Evolutionary conservation across 768 basidiomycete species (phyloP), one percentile per base, ranked within the genome.

Genomic region (Polyporus arcularius): DNA sequence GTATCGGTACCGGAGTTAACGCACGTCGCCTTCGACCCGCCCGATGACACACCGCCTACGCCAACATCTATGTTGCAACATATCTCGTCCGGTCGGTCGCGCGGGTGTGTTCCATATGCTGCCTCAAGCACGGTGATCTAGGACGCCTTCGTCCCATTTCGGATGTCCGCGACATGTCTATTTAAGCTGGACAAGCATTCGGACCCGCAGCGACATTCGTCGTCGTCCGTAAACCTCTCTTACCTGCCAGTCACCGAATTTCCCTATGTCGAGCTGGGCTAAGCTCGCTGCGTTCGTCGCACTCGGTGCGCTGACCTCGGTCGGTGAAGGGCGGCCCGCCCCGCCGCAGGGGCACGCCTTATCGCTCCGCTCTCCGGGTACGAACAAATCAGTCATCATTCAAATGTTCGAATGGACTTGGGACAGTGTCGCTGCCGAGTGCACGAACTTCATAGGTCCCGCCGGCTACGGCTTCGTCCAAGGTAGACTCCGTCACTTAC

Each of bases 401-500:
- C 85, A 88, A 71, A 84, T 90, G 82, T 90, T 89, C 66, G 79
- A 87, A 67, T 89, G 88, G 87, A 79, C 69, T 11, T 77, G 75
- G 75, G 72, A 73, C 58, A 78, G 83, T 60, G 68, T 90, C 48
- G 87, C 86, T 0, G 67, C 78, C 2, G 88, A 90, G 70, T 90
- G 88, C 72, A 82, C 78, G 4, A 76, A 75, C 54, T 89, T 87
- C 68, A 78, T 89, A 43, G 87, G 88, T 1, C 86, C 87, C 4
- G 81, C 84, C n/a, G 86, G 86, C 9, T 79, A 89, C 67, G 87
- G 86, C 6, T 88, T 80, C 65, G 86, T 89, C 21, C 87, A 89
- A 85, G 83, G 86, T 74, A 50, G 11, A 47, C 4, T 57, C 18
- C 14, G 18, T 32, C 56, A 0, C 2, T 26, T 57, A 2, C 56